phyloP scores from a whole-genome alignment of 2,329 filamentous ascomycete species.

The Colletotrichum simmondsii region DNA sequence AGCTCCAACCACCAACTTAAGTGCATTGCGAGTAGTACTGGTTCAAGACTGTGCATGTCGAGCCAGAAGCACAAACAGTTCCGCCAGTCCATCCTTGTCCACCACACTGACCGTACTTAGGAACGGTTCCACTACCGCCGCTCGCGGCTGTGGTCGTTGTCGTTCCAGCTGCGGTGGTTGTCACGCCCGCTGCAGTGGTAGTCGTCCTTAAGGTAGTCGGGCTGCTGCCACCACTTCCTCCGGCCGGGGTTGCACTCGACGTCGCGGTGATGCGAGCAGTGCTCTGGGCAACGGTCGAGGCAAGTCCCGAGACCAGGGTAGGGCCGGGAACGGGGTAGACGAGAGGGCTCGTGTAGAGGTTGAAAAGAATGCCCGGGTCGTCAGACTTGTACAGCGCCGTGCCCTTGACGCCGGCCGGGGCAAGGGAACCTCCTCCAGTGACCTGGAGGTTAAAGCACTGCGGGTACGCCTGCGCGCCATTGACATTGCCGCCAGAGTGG shows the following conservation, averaged over 20 bases:
- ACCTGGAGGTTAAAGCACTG: slow-evolving; percentile 62
- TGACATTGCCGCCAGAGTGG: slow-evolving; percentile 54
- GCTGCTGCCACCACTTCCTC: slow-evolving; percentile 14
- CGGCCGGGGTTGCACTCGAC: slow-evolving; percentile 34
- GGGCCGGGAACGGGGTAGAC: slow-evolving; percentile 47
- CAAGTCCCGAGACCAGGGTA: slow-evolving; percentile 37
- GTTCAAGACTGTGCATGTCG: slow-evolving; percentile 50
- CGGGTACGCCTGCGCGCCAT: slow-evolving; percentile 62
- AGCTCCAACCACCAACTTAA: slow-evolving; percentile 32
- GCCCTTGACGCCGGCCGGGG: slow-evolving; percentile 45
- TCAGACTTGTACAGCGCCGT: slow-evolving; percentile 48
- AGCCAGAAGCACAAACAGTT: slow-evolving; percentile 47
- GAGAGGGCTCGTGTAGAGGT: slow-evolving; percentile 43
- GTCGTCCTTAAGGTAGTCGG: slow-evolving; percentile 26
- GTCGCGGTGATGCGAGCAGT: slow-evolving; percentile 9
- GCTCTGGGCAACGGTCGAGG: slow-evolving; percentile 34
- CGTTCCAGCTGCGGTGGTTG: slow-evolving; percentile 12
- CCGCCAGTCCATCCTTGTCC: slow-evolving; percentile 48
- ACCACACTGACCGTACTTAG: slow-evolving; percentile 51
- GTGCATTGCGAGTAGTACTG: slow-evolving; percentile 55
- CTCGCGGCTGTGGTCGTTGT: slow-evolving; percentile 20
- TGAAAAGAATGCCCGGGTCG: slow-evolving; percentile 49
- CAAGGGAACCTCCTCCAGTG: slow-evolving; percentile 48
- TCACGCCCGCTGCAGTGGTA: slow-evolving; percentile 7
- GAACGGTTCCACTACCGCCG: slow-evolving; percentile 36